A percentile compares a stretch with the other conserved stretches of the same genome.
These are phyloP conservation scores for Talaromyces adpressus DNA, from an alignment of 495 filamentous ascomycete genomes.

Conservation along the genomic window DNA sequence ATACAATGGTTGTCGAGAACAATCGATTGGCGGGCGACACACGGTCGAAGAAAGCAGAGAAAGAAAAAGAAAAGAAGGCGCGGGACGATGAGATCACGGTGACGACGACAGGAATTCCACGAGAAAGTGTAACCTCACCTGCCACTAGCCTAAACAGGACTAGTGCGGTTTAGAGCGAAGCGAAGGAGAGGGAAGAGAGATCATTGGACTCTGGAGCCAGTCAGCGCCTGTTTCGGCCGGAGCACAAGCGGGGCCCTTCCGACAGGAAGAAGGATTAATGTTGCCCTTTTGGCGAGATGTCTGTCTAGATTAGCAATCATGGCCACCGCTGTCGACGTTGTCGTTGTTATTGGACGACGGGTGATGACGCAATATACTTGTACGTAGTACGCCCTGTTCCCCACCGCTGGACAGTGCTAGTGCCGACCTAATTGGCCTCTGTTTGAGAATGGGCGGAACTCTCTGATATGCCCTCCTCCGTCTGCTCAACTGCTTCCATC, in stretches of 20 bases:
- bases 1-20: background rate
- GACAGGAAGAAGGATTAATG: background rate
- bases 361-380: slow-evolving; percentile 8
- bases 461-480: background rate
- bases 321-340: background rate
- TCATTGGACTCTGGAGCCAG: background rate
- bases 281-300: background rate
- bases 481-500: background rate
- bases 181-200: too few species aligned
- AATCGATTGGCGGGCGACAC: background rate
- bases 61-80: background rate
- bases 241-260: background rate
- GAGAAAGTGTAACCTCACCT: slow-evolving; percentile 8
- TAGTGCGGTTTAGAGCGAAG: background rate
- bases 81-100: slow-evolving; percentile 26
- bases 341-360: background rate
- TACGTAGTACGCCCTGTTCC: background rate
- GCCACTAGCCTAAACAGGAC: background rate
- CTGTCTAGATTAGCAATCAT: background rate
- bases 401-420: background rate
- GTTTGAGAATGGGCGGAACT: background rate
- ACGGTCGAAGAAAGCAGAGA: background rate
- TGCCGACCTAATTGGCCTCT: background rate
- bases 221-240: background rate
- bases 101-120: slow-evolving; percentile 33